Base-by-base conservation (phyloP, 2,329 filamentous ascomycete species). In the Botrytis paeoniae region DNA sequence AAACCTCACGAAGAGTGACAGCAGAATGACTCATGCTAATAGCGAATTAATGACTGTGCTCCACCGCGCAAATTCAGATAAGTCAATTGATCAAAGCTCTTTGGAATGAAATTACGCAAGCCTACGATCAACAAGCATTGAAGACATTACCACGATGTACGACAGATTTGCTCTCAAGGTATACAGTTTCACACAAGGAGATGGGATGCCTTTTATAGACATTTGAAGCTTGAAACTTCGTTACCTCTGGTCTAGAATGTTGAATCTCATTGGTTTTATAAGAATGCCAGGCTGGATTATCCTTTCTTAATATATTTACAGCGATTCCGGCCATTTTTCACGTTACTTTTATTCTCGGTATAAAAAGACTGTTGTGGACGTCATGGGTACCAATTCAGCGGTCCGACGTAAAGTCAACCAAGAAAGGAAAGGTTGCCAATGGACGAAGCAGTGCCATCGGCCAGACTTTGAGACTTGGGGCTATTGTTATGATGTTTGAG, bases 11-110 rank as follows among this genome's bases (percentile, higher is more conserved):
- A 14, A n/a, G 25, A n/a, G 25, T 1, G 10, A 51, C 22, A 51
- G 48, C 25, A n/a, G 5, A n/a, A 14, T 51, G 25, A 6, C 5
- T 14, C 4, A n/a, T 51, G 10, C 25, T 14, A 10, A n/a, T 2
- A 4, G 25, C 4, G 4, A n/a, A 14, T 51, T 4, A 4, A n/a
- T n/a, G 0, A 14, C 14, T 22, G 0, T 45, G 0, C 8, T 45
- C 18, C 1, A 45, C 43, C 20, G 43, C 3, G 20, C 8, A 0
- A 1, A 45, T 45, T 18, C 8, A 45, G 43, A 45, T 4, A 18
- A 45, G 43, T 51, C 22, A 51, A 51, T 10, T 14, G n/a, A 51
- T 51, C 25, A n/a, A 51, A 51, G 12, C 8, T 25, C 10, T n/a
- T n/a, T 14, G 4, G 10, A 14, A n/a, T n/a, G 10, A 3, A 12